Conservation (phyloP, 2,329 filamentous ascomycete species). For the Chrysosphaeria jannelii region DNA sequence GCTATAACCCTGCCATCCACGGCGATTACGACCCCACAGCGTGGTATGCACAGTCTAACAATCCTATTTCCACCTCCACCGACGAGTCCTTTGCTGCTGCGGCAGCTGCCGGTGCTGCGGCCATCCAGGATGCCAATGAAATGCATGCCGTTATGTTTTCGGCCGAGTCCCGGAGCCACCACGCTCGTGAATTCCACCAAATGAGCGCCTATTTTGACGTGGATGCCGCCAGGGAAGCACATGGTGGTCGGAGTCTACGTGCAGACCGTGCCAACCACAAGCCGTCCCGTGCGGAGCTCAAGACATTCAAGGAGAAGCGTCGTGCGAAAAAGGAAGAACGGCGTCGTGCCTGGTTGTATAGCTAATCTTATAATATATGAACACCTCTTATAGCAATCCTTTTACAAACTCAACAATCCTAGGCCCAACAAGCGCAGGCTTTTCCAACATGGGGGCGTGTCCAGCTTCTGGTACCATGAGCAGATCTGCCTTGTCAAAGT, state of each 20-base stretch:
- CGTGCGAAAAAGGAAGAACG: constrained; percentile 83
- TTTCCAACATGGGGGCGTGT: constrained; percentile 5
- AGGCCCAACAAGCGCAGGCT: constrained; percentile 3
- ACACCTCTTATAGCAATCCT: constrained; percentile 1
- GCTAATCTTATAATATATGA: too few relatives aligned
- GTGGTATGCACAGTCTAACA: constrained; percentile 56
- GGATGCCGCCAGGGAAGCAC: constrained; percentile 68
- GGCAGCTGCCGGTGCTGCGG: constrained; percentile 1
- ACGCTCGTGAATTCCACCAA: too few relatives aligned
- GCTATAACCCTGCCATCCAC: constrained; percentile 90
- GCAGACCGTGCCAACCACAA: constrained; percentile 71
- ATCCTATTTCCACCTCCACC: constrained; percentile 4
- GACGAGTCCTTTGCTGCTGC: constrained; percentile 8
- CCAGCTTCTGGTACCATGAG: constrained; percentile 3
- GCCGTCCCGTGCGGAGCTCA: constrained; percentile 58
- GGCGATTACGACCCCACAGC: constrained; percentile 88
- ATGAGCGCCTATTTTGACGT: constrained; percentile 93
- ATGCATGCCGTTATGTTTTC: too few relatives aligned
- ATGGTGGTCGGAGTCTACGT: constrained; percentile 72
- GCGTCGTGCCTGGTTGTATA: constrained; percentile 72
- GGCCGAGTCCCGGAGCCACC: too few relatives aligned
- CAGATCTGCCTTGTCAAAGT: constrained; percentile 3
- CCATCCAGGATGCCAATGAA: not conserved
- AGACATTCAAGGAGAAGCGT: constrained; percentile 74
- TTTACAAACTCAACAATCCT: constrained; percentile 3